Percentiles rank a stretch among this genome's conserved stretches.
These are phyloP conservation scores for Pythium brassicae DNA, from an alignment of 352 stramenopile species.

Conservation along the genomic window DNA sequence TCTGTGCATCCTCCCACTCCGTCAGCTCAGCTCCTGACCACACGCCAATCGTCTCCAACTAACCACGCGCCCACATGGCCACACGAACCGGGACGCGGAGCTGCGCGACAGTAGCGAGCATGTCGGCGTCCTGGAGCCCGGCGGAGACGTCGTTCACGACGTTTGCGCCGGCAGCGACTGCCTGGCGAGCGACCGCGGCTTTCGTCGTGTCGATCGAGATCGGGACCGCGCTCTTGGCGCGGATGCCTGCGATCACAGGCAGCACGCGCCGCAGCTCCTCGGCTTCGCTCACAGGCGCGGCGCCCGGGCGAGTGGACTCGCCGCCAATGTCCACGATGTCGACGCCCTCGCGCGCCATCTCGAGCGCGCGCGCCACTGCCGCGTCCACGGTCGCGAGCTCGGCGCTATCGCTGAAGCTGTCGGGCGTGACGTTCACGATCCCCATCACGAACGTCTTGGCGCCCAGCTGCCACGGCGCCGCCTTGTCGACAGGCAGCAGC, in stretches of 20 bases:
- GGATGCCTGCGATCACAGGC: conserved; percentile 92
- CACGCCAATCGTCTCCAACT: too few species aligned
- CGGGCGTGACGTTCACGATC: conserved; percentile 98
- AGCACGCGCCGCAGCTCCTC: conserved; percentile 91
- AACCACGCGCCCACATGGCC: too few species aligned
- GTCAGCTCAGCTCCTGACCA: too few species aligned
- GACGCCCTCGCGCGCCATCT: conserved; percentile 89
- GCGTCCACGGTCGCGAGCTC: conserved; percentile 35
- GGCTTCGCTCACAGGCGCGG: conserved; percentile 76
- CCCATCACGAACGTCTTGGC: conserved; percentile 94
- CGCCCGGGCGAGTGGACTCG: conserved; percentile 98
- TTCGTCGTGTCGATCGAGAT: conserved; percentile 98
- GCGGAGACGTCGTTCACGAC: conserved; percentile 98
- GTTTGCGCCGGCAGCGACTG: conserved; percentile 91
- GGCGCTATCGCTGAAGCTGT: conserved; percentile 93
- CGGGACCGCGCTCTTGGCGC: conserved; percentile 56
- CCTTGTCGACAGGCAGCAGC: conserved; percentile 51
- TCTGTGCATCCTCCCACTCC: conserved; percentile 27
- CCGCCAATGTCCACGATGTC: conserved; percentile 97
- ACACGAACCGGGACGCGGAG: conserved; percentile 70
- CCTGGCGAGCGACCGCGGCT: conserved; percentile 82
- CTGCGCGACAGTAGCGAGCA: conserved; percentile 88
- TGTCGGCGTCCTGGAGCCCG: conserved; percentile 88
- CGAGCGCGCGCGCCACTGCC: conserved; percentile 80
- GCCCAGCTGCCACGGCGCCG: conserved; percentile 33